Base-by-base conservation (phyloP, 345 rosid genomes). In the Brassica carinata region DNA sequence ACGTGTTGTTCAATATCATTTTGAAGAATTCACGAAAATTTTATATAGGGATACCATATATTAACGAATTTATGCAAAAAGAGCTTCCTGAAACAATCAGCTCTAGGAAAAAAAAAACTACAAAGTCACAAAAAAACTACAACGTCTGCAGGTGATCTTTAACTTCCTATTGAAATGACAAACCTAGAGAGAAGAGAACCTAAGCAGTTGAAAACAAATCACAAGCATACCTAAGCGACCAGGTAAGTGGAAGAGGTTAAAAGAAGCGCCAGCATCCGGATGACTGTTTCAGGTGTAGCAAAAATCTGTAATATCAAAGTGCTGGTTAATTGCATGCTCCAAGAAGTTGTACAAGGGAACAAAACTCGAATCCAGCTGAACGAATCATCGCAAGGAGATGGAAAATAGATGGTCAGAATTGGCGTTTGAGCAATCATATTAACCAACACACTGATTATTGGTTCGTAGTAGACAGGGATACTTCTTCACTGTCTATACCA, bases 261-360 rank as follows among this genome's bases (percentile, higher is more conserved):
- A 93, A 55, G 98, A 96, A 71, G 98, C 98, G 8, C 92, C 97
- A 64, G 99, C 99, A 85, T 96, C 98, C 63, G 99, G 99, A 83
- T 93, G 31, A 86, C 87, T 83, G 95, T 87, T 87, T 96, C 99
- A 18, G 98, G 99, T 31, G 97, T 93, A 7, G 99, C 97, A 88
- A 93, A 96, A 73, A 89, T 87, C 98, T 96, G 88, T 78, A 86
- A 73, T 26, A 66, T 74, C 5, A 76, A 30, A 68, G 57, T 30
- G 59, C 45, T 68, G 74, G 69, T 69, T 53, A 33, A 65, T 27
- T 30, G 27, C 77, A 30, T 27, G 76, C 73, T 58, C 62, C 79
- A 75, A 62, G 72, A 69, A 53, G 36, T 0, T 51, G 1, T 17
- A 51, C 27, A 63, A 27, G 30, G 7, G 29, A 8, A 69, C 7